Base-by-base conservation (phyloP, 768 basidiomycete genomes). In the Naganishia onofrii region DNA sequence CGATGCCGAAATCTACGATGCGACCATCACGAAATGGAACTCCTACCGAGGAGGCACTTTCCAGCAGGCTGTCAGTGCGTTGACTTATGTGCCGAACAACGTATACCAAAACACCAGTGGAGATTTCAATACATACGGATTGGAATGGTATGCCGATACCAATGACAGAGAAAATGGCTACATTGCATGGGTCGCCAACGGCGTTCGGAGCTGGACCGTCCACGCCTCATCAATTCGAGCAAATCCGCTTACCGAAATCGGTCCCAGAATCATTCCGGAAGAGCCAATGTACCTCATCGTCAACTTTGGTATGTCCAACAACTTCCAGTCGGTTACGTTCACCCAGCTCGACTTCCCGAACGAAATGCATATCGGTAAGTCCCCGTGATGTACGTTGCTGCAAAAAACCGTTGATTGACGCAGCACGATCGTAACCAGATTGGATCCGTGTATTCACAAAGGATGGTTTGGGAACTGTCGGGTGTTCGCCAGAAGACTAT, bases 241-340 rank as follows among this genome's bases (percentile, higher is more conserved):
- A 1, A 88, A 94, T 77, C 46, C 82, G 1, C 72, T 76, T 28
- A 87, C 87, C 3, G 82, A 90, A 73, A 90, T 93, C 70, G 81
- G 86, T 19, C 84, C 85, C 28, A 83, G 92, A 69, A 87, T 89
- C 17, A 82, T 94, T 51, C 86, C 92, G 0, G 87, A 89, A 72
- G 92, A 95, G 77, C 92, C 92, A 10, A 88, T 93, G 89, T 89
- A 89, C 74, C 82, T 96, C 75, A 88, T 96, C 73, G 82, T 86
- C 76, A 93, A 94, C 79, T 82, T 93, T 76, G 92, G 90, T 38
- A 87, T 93, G 82, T 91, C 89, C 7, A 79, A 81, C 55, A 46
- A 46, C 9, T 69, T 69, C 57, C 68, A 60, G 44, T 71, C 74
- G 12, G 79, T 82, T 72, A 71, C 81, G 64, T 78, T 78, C 53